A percentile compares a stretch with the other conserved stretches of the same genome.
phyloP scores from a whole-genome alignment of 2,329 filamentous ascomycete genomes.

The Stemphylium beticola region DNA sequence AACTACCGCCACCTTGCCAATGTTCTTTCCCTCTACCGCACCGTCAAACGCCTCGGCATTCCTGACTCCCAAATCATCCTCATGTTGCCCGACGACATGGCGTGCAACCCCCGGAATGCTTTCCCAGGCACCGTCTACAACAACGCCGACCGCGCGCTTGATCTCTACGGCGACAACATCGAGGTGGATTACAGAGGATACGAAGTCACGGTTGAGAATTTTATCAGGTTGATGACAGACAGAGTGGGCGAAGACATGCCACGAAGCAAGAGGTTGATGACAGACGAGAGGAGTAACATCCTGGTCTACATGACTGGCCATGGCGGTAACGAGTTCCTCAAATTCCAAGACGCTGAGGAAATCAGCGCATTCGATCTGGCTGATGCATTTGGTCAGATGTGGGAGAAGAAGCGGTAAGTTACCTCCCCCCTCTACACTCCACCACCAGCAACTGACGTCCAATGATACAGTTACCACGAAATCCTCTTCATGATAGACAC shows the following conservation, averaged over 20 bases:
- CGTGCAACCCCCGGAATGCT: constrained; percentile 96
- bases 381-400: constrained; percentile 99
- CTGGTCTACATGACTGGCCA: constrained; percentile 99
- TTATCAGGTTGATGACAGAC: constrained; percentile 93
- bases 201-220: constrained; percentile 98
- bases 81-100: constrained; percentile 99
- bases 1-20: constrained; percentile 99
- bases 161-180: constrained; percentile 97
- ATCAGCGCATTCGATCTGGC: constrained; percentile 96
- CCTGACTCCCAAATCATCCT: constrained; percentile 99
- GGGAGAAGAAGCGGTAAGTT: constrained; percentile 92
- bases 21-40: constrained; percentile 95
- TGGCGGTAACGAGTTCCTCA: constrained; percentile 95
- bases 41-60: constrained; percentile 95
- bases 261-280: constrained; percentile 88
- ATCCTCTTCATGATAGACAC: constrained; percentile 99
- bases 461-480: constrained; percentile 76
- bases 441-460: background rate
- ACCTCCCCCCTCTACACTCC: background rate
- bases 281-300: constrained; percentile 95
- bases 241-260: constrained; percentile 94
- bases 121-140: constrained; percentile 99
- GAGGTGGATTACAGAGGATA: constrained; percentile 98
- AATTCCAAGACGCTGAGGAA: constrained; percentile 98
- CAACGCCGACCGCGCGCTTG: constrained; percentile 93